Base-by-base conservation (phyloP, 495 filamentous ascomycete genomes). In the Penicillium mononematosum region DNA sequence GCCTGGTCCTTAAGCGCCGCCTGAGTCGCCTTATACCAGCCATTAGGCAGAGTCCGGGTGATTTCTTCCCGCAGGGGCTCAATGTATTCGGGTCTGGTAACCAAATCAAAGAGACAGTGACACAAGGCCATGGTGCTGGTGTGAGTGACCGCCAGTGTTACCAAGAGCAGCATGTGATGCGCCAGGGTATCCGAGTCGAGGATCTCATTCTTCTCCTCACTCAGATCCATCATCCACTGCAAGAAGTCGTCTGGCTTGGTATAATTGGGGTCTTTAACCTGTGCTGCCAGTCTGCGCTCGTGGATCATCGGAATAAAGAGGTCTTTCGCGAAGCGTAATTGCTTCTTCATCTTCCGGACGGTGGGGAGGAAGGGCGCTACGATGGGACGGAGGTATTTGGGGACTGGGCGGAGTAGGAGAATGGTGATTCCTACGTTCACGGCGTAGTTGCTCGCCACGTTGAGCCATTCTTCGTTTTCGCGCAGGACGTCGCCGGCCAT, bases 381-480 rank as follows among this genome's bases (percentile, higher is more conserved):
- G 4, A 78, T 27, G 5, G 71, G 68, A 20, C 71, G 70, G 34
- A 79, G 47, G 41, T 72, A 67, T 2, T 42, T 60, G 10, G 78
- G 78, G 17, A 78, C 51, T 3, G 66, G 58, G 4, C 69, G 64
- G 1, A 81, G 60, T 0, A 68, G 42, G 6, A 66, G 19, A 2
- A 74, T 48, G 1, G 71, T 70, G 3, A 62, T 52, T 17, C 77
- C 74, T 1, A 83, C 53, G 42, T 83, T 76, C 17, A 81, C 44
- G 1, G 85, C 82, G 67, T 84, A 88, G 14, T 66, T 72, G 53
- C 79, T 74, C 27, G 81, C 75, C 14, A 72, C 67, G 2, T 78
- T 63, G 24, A 86, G 66, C 74, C 86, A 89, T 50, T 81, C 70
- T 48, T 82, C 75, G 12, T 80, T 73, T 11, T 78, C 75, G 55